Evolutionary conservation across 768 basidiomycete genomes (phyloP), one percentile per base, ranked within the genome.

Genomic region (Termitomyces sp.): DNA sequence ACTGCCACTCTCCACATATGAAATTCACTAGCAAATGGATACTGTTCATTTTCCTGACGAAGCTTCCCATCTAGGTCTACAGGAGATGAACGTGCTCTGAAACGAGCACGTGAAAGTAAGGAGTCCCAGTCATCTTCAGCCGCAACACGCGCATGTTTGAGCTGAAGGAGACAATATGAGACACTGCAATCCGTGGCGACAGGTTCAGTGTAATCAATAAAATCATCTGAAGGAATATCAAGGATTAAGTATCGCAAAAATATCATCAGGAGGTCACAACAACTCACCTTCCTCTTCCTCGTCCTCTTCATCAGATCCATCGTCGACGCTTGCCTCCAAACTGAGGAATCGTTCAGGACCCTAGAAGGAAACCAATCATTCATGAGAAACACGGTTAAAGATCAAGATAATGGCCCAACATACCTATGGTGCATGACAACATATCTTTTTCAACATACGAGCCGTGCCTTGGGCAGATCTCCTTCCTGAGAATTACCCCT

Each of bases 1-100:
- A 48, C 46, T 16, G 45, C 23, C 14, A 56, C 46, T 32, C 45
- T 56, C 54, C 54, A 56, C 34, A 56, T 27, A 10, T 19, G 17
- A 16, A n/a, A 2, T 3, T 38, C 21, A 5, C 9, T n/a, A 40
- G 38, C 21, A 19, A 21, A 9, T 12, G 37, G 37, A 14, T n/a
- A n/a, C n/a, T n/a, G n/a, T n/a, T n/a, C n/a, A 40, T 23, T 11
- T 38, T 14, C n/a, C 27, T 38, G 50, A 23, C 16, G n/a, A 40
- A 11, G 16, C 19, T 5, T 23, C 23, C 4, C 21, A 27, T 5
- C 8, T 27, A 19, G 11, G 14, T 34, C 16, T 37, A 8, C 35
- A 37, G 35, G 16, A 37, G 35, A 8, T 17, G 37, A 19, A 9
- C 19, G n/a, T 10, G 8, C 37, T 31, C 50, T 17, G 5, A 11